Base-by-base conservation (phyloP, 78 protist species). In the Dictyostelium intermedium region DNA sequence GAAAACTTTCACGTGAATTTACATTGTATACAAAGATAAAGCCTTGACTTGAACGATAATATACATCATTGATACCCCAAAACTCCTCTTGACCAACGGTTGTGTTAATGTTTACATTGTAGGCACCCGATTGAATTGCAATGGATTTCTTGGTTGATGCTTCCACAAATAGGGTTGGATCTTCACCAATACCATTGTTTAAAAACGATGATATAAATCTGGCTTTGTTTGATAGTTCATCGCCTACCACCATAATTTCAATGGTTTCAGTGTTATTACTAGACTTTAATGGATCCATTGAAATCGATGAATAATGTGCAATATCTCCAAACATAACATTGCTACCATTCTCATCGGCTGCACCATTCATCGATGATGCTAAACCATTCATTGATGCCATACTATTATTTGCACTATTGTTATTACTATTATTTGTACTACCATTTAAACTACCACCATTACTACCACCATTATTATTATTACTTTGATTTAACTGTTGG, bases 21-120 rank as follows among this genome's bases (percentile, higher is more conserved):
- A 89, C 79, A 56, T 89, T 89, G 69, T 89, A 89, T 9, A 89
- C 87, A 89, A 89, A 89, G 30, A 89, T 69, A 50, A 80, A 89
- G 0, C 94, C 94, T 30, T 78, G 87, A 34, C 87, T 84, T 47
- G 82, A 84, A 47, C 94, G 85, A 80, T 74, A 61, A 25, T 63
- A 80, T 16, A 27, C 18, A 74, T 89, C 94, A 39, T 89, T 78
- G 30, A 89, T 77, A 34, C 94, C 94, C 94, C 94, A 89, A 81
- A 89, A 89, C 16, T 89, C 94, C 50, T 89, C 94, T 50, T 80
- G 85, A 25, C 94, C 94, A 1, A 77, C 87, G 7, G 79, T 89
- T 0, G 87, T 80, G 32, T 89, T 76, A 1, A 89, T 80, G 32
- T 89, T 78, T n/a, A 89, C 87, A 39, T 35, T 89, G 82, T 80